Evolutionary conservation across 108 stramenopile species (phyloP).

Genomic region (Skeletonema costatum): DNA sequence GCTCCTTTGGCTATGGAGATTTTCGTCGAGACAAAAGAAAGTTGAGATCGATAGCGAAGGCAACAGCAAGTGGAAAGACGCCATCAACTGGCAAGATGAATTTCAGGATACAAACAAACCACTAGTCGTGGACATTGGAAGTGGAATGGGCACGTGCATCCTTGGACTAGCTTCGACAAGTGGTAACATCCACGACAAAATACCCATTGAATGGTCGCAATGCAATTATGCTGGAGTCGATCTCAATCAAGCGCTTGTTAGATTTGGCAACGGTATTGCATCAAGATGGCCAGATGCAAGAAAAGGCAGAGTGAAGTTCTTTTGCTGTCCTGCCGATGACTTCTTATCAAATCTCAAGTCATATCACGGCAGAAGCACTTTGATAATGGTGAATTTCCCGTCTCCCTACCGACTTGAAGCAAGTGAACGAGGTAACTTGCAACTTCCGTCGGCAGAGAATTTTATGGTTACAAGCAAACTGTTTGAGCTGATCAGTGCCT

Average conservation of each 20-base stretch:
- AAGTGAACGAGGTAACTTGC: slow-evolving; percentile 22
- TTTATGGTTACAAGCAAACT: slow-evolving; percentile 39
- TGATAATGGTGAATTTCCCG: slow-evolving; percentile 44
- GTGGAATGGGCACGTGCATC: slow-evolving; percentile 45
- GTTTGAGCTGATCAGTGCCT: slow-evolving; percentile 13
- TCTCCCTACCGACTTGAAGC: slow-evolving; percentile 29
- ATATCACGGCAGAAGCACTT: slow-evolving; percentile 16
- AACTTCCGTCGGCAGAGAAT: slow-evolving; percentile 24
- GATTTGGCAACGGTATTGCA: slow-evolving; percentile 39
- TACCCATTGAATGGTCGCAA: slow-evolving; percentile 31
- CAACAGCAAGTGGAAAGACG: neutral
- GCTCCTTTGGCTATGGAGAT: slow-evolving; percentile 46
- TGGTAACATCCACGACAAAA: neutral
- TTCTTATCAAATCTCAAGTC: slow-evolving; percentile 20
- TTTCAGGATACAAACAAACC: slow-evolving; percentile 35
- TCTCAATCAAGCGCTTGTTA: slow-evolving; percentile 33
- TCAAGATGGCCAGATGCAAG: slow-evolving; percentile 18
- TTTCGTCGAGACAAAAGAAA: slow-evolving; percentile 41
- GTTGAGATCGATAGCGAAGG: neutral
- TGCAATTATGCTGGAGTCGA: slow-evolving; percentile 46
- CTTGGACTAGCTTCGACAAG: slow-evolving; percentile 26
- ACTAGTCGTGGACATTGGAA: slow-evolving; percentile 46
- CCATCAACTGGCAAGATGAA: slow-evolving; percentile 25
- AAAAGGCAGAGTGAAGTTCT: slow-evolving; percentile 28
- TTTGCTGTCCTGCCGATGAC: slow-evolving; percentile 26